Base-by-base conservation (phyloP, 2,329 filamentous ascomycete genomes). In the Nannizziopsis arthrosporioides region DNA sequence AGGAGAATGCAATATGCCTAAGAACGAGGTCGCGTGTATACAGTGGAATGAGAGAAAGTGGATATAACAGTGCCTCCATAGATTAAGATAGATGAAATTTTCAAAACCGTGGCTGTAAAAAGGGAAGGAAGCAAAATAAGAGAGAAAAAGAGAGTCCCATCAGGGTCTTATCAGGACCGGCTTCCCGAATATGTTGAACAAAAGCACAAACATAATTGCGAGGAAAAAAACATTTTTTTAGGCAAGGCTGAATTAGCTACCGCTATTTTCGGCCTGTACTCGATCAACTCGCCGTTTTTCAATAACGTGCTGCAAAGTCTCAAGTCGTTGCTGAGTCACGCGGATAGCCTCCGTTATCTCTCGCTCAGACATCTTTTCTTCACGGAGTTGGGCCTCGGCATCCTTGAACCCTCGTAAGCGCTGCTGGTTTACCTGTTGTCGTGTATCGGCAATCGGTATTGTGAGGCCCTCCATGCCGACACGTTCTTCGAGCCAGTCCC, bases 401-500 rank as follows among this genome's bases (percentile, higher is more conserved):
- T 74, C 70, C 55, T 63, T 59, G 54, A 60, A 55, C 50, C 65
- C 58, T 30, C 61, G 54, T 40, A 59, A 62, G 52, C 57, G 59
- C 15, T 57, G 59, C 37, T 42, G 40, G 32, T 56, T 49, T 12
- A 54, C 39, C 57, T 67, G 48, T 69, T 73, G 55, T 63, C 31
- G 67, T 54, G 42, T 58, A 31, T 63, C 59, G 18, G 56, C 55
- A 2, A 57, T 60, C 12, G 67, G 64, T 38, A 70, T 64, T 12
- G 64, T 58, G 42, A 70, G 61, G 3, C 72, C 70, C 48, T 87
- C 82, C 61, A 92, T 70, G 1, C 86, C 84, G 1, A 87, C 81
- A 14, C 89, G 76, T 57, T 94, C 85, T 63, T 95, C 89, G 3
- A 95, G 70, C 89, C 89, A 95, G 50, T 85, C 82, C 89, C 89